Evolutionary conservation across 2,329 filamentous ascomycete species (phyloP).

Genomic region (Setomelanomma holmii): DNA sequence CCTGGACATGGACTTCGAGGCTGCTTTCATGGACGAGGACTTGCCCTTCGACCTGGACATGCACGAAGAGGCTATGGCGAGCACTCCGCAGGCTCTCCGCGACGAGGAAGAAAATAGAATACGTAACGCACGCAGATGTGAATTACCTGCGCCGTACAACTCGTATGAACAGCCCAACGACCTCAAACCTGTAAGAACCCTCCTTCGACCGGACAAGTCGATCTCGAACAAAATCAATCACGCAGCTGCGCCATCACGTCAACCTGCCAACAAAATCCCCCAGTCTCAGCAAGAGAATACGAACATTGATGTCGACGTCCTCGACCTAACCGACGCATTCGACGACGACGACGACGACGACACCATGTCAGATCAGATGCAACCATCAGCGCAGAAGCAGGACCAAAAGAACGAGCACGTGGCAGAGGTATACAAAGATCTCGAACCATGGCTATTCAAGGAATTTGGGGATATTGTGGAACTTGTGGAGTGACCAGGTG

Average conservation of each 20-base stretch:
- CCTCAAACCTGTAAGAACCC: too few relatives aligned
- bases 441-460: conserved; percentile 48
- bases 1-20: neutral
- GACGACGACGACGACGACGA: neutral
- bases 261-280: too few relatives aligned
- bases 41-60: neutral
- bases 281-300: neutral
- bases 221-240: too few relatives aligned
- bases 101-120: too few relatives aligned
- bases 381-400: neutral
- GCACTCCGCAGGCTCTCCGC: too few relatives aligned
- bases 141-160: too few relatives aligned
- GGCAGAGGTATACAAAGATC: conserved; percentile 37
- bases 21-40: neutral
- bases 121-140: too few relatives aligned
- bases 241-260: too few relatives aligned
- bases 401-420: conserved; percentile 4
- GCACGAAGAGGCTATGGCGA: too few relatives aligned
- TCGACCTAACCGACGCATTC: neutral
- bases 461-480: conserved; percentile 52
- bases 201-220: too few relatives aligned
- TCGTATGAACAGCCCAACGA: neutral
- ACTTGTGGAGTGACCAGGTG: conserved; percentile 34
- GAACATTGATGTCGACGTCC: neutral
- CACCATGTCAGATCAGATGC: too few relatives aligned